phyloP scores from a whole-genome alignment of 2,329 filamentous ascomycete genomes.

The Byssothecium circinans region DNA sequence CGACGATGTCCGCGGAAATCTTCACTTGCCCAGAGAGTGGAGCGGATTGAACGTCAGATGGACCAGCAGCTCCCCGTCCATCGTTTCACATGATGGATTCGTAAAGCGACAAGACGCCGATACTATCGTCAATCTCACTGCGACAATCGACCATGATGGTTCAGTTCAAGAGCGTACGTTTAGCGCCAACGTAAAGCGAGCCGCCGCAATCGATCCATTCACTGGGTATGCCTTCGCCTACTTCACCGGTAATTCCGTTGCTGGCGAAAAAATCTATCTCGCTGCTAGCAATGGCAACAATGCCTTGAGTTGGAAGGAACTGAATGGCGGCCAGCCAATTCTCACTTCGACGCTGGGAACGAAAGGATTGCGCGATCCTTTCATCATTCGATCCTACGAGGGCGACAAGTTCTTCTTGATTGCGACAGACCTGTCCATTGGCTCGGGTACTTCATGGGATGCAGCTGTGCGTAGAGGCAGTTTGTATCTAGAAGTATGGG shows the following conservation, averaged over 20 bases:
- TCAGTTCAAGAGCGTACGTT: slow-evolving; percentile 31
- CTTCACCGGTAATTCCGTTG: slow-evolving; percentile 50
- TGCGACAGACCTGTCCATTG: slow-evolving; percentile 58
- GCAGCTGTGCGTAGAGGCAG: slow-evolving; percentile 53
- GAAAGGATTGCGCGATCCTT: slow-evolving; percentile 56
- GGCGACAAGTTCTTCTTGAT: slow-evolving; percentile 57
- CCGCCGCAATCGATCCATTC: slow-evolving; percentile 35
- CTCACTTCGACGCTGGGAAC: slow-evolving; percentile 53
- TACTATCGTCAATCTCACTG: slow-evolving; percentile 40
- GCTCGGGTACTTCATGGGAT: slow-evolving; percentile 57
- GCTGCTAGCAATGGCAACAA: slow-evolving; percentile 57
- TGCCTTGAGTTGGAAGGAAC: slow-evolving; percentile 54
- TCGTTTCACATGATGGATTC: slow-evolving; percentile 42
- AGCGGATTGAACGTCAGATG: slow-evolving; percentile 41
- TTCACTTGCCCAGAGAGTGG: slow-evolving; percentile 38
- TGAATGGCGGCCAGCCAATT: slow-evolving; percentile 53
- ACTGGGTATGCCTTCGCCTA: slow-evolving; percentile 57
- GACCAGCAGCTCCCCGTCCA: slow-evolving; percentile 37
- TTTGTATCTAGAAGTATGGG: slow-evolving; percentile 57
- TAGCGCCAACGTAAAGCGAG: slow-evolving; percentile 41
- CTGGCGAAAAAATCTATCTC: slow-evolving; percentile 57
- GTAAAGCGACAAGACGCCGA: slow-evolving; percentile 39
- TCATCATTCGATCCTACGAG: slow-evolving; percentile 55
- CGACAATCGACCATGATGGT: slow-evolving; percentile 32
- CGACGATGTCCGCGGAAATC: slow-evolving; percentile 45